These are phyloP conservation scores for Penicillium longicatenatum DNA, from an alignment of 495 filamentous ascomycete species.

Conservation along the genomic window DNA sequence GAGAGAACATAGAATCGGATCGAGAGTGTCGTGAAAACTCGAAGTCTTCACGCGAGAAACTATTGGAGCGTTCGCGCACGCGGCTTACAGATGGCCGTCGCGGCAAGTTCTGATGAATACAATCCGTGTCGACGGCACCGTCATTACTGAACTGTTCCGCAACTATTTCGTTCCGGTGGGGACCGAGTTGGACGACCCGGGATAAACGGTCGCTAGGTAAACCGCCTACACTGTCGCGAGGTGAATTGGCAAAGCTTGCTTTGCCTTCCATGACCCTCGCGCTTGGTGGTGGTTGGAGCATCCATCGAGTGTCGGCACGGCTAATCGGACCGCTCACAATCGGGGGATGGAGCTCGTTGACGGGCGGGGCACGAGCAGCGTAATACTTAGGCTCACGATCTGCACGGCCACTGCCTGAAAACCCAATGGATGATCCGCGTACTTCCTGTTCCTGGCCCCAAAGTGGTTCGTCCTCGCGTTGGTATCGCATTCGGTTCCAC, in stretches of 20 bases:
- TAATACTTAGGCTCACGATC: slow-evolving; percentile 58
- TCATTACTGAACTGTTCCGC: slow-evolving; percentile 12
- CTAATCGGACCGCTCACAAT: slow-evolving; percentile 75
- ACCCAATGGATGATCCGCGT: slow-evolving; percentile 52
- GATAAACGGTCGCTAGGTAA: slow-evolving; percentile 15
- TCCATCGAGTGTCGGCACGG: slow-evolving; percentile 75
- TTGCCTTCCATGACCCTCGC: slow-evolving; percentile 89
- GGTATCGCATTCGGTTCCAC: slow-evolving; percentile 74
- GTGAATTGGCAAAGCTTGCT: slow-evolving; percentile 48
- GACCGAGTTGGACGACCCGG: slow-evolving; percentile 11
- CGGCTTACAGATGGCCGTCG: slow-evolving; percentile 28
- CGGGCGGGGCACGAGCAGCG: slow-evolving; percentile 69
- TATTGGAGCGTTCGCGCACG: slow-evolving; percentile 19
- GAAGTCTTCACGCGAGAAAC: slow-evolving; percentile 30
- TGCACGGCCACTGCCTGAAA: slow-evolving; percentile 51
- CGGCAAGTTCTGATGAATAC: slow-evolving; percentile 16
- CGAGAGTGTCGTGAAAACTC: slow-evolving; percentile 32
- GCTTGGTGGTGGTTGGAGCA: slow-evolving; percentile 84
- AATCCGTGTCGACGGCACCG: slow-evolving; percentile 5
- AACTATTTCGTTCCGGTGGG: slow-evolving; percentile 6
- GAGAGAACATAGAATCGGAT: slow-evolving; percentile 39
- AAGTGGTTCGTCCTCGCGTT: slow-evolving; percentile 81
- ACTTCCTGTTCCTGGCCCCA: slow-evolving; percentile 59
- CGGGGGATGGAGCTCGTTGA: slow-evolving; percentile 86
- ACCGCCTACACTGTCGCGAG: slow-evolving; percentile 21